These are phyloP conservation scores for Petunia hybrid DNA, from an alignment of 305 asterid genomes.

Conservation along the genomic window DNA sequence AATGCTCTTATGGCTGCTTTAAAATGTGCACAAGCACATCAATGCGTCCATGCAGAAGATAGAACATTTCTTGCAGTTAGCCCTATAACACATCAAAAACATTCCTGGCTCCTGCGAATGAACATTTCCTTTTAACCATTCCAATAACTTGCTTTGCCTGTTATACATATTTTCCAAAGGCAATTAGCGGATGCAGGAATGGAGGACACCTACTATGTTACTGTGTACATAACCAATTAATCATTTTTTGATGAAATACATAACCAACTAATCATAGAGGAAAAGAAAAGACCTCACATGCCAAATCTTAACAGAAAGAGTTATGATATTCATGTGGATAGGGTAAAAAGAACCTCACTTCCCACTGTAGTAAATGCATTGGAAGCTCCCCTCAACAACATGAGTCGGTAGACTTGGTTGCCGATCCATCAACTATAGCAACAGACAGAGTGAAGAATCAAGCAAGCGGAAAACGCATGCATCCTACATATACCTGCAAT, in stretches of 20 bases:
- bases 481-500: neutral
- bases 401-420: slow-evolving; percentile 67
- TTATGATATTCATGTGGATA: neutral
- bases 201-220: neutral
- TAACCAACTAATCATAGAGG: neutral
- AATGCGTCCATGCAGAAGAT: too few relatives aligned
- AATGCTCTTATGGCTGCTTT: too few relatives aligned
- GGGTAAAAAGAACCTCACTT: slow-evolving; percentile 45
- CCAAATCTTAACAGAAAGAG: neutral
- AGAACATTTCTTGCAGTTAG: neutral
- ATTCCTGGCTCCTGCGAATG: neutral
- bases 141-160: neutral
- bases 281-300: neutral
- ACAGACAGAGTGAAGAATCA: slow-evolving; percentile 17
- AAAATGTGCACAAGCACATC: too few relatives aligned
- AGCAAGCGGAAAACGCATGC: neutral
- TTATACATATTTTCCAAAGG: neutral
- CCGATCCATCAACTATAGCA: slow-evolving; percentile 50
- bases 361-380: slow-evolving; percentile 61
- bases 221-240: slow-evolving; percentile 25
- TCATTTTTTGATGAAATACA: too few relatives aligned
- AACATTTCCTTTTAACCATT: neutral
- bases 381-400: slow-evolving; percentile 66
- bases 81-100: neutral
- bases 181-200: neutral